Conservation (phyloP, 176 grass and related monocot genomes). For the Hyparrhenia diplandra region DNA sequence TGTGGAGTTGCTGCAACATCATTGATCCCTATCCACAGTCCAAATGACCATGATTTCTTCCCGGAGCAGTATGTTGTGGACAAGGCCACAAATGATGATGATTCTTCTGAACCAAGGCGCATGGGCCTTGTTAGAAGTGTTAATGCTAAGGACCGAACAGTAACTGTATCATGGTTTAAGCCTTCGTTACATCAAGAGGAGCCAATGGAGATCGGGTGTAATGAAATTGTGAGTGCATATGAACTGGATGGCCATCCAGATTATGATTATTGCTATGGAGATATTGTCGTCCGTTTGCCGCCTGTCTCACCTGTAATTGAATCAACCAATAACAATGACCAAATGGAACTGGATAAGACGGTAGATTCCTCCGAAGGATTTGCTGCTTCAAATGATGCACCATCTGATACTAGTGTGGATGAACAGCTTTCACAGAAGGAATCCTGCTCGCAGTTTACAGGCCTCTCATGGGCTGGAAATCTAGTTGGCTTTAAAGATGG, state of each 20-base stretch:
- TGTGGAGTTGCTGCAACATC: constrained; percentile 51
- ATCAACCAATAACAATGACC: constrained; percentile 24
- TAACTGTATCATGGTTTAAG: constrained; percentile 79
- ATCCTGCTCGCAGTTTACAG: constrained; percentile 28
- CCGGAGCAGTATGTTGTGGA: constrained; percentile 87
- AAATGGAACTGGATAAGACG: constrained; percentile 44
- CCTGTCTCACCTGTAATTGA: constrained; percentile 59
- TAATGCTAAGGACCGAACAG: constrained; percentile 77
- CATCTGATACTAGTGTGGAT: constrained; percentile 31
- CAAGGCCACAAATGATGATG: constrained; percentile 71
- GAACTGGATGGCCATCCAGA: constrained; percentile 93
- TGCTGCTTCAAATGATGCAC: constrained; percentile 25
- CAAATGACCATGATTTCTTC: constrained; percentile 92
- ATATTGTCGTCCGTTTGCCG: constrained; percentile 82
- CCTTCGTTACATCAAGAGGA: constrained; percentile 43
- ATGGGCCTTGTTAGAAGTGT: constrained; percentile 73
- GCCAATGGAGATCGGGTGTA: constrained; percentile 46
- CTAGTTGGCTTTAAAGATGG: constrained; percentile 76
- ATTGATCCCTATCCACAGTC: constrained; percentile 81
- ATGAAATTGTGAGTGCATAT: constrained; percentile 89
- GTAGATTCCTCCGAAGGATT: constrained; percentile 25
- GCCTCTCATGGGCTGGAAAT: constrained; percentile 85
- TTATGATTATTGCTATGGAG: constrained; percentile 96
- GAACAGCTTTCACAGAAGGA: constrained; percentile 42
- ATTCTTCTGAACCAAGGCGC: constrained; percentile 58